These are phyloP conservation scores for Hibiscus mutabilis DNA, from an alignment of 345 rosid species.

Conservation along the genomic window DNA sequence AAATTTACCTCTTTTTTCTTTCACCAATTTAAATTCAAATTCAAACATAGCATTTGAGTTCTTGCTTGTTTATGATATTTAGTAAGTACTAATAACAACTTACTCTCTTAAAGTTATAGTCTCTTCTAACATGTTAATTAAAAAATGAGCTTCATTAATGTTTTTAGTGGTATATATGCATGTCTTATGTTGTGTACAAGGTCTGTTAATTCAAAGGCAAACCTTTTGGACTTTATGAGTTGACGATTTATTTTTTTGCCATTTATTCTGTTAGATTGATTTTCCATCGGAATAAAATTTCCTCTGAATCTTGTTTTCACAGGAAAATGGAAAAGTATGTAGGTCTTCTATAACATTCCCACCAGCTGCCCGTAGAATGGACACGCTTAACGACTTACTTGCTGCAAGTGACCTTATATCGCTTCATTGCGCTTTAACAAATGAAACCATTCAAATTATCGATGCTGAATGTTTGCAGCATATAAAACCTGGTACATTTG, in stretches of 20 bases:
- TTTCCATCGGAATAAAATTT: slow-evolving; percentile 3
- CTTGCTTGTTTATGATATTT: background rate
- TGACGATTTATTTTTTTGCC: background rate
- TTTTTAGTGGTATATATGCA: background rate
- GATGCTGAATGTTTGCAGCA: slow-evolving; percentile 96
- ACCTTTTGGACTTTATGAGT: background rate
- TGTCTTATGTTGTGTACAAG: background rate
- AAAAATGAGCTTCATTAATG: background rate
- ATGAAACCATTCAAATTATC: slow-evolving; percentile 87
- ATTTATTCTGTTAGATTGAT: background rate
- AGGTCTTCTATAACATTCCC: slow-evolving; percentile 67
- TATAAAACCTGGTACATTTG: slow-evolving; percentile 71
- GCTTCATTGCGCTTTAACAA: slow-evolving; percentile 80
- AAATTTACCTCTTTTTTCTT: background rate
- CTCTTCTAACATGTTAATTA: background rate
- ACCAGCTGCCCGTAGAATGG: slow-evolving; percentile 93
- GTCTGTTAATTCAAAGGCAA: background rate
- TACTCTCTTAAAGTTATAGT: background rate
- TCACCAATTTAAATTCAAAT: background rate
- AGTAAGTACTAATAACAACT: too few relatives aligned
- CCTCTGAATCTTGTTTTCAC: slow-evolving; percentile 14
- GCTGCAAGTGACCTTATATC: slow-evolving; percentile 96
- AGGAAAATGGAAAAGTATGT: slow-evolving; percentile 62
- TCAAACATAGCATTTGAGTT: background rate
- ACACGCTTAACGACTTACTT: slow-evolving; percentile 86